These are phyloP conservation scores for Musa acuminata DNA, from an alignment of 176 grass and related monocot genomes.

Conservation along the genomic window DNA sequence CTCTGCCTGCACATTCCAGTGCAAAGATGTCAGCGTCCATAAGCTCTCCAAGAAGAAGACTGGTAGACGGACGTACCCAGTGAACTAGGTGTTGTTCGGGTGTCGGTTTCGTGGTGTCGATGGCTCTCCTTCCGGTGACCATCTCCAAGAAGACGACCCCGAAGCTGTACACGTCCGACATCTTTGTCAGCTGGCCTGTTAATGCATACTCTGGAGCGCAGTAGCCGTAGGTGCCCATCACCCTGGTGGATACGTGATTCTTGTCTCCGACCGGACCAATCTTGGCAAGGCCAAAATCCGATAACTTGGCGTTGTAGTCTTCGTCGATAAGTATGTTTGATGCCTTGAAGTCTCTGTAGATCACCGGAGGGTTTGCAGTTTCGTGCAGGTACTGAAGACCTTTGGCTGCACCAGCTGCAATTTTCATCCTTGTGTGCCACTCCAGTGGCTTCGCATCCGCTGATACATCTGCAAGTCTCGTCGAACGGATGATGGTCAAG, in stretches of 20 bases:
- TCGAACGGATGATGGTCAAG: neutral
- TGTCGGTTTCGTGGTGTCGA: neutral
- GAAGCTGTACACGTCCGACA: neutral
- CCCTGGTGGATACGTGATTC: conserved; percentile 29
- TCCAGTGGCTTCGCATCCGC: neutral
- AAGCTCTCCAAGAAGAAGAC: neutral
- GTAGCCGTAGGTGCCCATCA: conserved; percentile 57
- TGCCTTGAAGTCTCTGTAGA: conserved; percentile 2
- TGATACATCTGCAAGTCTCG: neutral
- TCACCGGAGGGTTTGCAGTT: neutral
- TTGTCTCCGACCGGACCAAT: neutral
- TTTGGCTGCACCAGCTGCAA: conserved; percentile 4
- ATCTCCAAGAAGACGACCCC: neutral
- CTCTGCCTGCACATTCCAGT: neutral
- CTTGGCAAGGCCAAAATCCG: neutral
- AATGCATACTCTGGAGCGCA: conserved; percentile 40
- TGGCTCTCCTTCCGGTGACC: neutral
- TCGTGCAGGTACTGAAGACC: conserved; percentile 5
- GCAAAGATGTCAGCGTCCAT: neutral
- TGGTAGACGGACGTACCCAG: neutral
- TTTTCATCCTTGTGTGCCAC: conserved; percentile 5
- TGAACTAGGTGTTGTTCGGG: neutral
- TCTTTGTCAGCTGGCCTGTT: neutral
- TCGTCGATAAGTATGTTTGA: neutral
- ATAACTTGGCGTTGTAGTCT: neutral